Evolutionary conservation across 176 grass and related monocot genomes (phyloP).

Genomic region (Avena sativa): DNA sequence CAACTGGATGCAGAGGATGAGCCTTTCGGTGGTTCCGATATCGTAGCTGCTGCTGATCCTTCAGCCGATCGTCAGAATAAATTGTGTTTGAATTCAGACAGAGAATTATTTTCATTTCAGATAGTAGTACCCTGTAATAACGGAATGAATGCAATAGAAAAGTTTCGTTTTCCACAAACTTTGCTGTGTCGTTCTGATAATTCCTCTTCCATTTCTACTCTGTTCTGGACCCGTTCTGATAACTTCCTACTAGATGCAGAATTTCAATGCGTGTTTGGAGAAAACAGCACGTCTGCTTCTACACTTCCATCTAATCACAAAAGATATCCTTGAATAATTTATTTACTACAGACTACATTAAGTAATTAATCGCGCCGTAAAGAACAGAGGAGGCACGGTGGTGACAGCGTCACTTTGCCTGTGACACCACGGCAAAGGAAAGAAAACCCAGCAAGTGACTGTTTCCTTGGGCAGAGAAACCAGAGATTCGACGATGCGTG

Average conservation of each 20-base stretch:
- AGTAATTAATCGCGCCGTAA: neutral
- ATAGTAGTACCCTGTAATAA: too few relatives aligned
- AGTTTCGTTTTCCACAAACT: too few relatives aligned
- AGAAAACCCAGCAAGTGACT: neutral
- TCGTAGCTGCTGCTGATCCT: neutral
- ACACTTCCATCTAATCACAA: too few relatives aligned
- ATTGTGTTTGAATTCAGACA: neutral
- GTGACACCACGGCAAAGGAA: conserved; percentile 18
- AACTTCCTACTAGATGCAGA: too few relatives aligned
- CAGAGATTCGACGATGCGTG: neutral
- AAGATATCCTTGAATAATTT: too few relatives aligned
- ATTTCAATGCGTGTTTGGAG: neutral
- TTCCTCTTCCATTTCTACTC: too few relatives aligned
- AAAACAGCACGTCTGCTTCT: neutral
- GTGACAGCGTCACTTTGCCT: neutral
- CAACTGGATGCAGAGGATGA: conserved; percentile 10
- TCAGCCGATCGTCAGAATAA: neutral
- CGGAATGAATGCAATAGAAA: too few relatives aligned
- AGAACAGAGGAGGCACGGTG: neutral
- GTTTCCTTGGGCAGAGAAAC: neutral
- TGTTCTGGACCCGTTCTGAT: neutral
- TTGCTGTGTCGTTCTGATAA: too few relatives aligned
- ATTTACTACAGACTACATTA: too few relatives aligned
- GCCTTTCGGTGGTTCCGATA: neutral
- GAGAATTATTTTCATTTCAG: too few relatives aligned